Evolutionary conservation across 805 yeast genomes (phyloP), one percentile per base, ranked within the genome.

Genomic region (Candida vaughaniae): DNA sequence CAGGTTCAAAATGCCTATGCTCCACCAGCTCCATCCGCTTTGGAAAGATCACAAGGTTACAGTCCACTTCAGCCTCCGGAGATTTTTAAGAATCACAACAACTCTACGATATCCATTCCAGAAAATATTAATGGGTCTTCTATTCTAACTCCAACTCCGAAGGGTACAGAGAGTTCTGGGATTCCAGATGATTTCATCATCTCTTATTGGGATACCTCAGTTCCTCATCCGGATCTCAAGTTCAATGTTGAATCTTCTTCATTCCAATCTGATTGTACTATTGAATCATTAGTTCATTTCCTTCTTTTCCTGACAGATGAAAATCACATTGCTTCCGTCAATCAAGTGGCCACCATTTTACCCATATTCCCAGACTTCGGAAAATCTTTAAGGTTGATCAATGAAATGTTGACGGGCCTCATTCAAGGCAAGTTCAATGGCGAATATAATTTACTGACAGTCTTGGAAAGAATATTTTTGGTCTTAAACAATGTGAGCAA

Each of bases 231-330:
- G 1, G 58, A 55, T 14, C 54, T 68, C 22, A 40, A 46, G 16
- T 55, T 77, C 39, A 86, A 82, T 50, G 54, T 75, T 15, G 72
- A 48, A 9, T 41, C 47, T 15, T 50, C 73, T 14, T 43, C 50
- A 12, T 64, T 73, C 19, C 45, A 69, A 6, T 69, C 75, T 16
- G 86, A 86, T n/a, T 43, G 42, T 14, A 55, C 86, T 0, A 52
- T 77, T 8, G 96, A 89, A 56, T 75, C 89, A 31, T 68, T 89
- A 25, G 77, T 90, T 38, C 97, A 90, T 60, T 75, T 85, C 3
- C 64, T 86, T 17, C 55, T 88, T 11, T 66, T 65, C 37, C 48
- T 50, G 20, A 43, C 45, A 12, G 43, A 52, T 25, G 22, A 23
- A 4, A 9, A 16, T 15, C 39, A 45, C 40, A 29, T 41, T 39